Percentiles rank a stretch among this genome's conserved stretches.
phyloP scores from a whole-genome alignment of 176 grass and related monocot genomes.

The Metroxylon sagu region DNA sequence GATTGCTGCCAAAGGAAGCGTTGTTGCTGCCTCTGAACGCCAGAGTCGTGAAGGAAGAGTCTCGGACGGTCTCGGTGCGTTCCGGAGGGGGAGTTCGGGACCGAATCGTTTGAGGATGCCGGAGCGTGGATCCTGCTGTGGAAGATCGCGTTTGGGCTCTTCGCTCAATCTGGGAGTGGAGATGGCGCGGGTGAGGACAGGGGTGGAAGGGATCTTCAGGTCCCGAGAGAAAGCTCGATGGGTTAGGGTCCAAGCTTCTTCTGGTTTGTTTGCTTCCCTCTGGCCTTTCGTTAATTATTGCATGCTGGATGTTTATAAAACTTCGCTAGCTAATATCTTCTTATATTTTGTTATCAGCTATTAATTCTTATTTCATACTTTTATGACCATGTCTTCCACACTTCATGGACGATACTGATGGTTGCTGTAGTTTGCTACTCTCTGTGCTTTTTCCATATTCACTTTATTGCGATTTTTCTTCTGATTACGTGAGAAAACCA shows the following conservation, averaged over 20 bases:
- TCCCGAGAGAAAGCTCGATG: conserved; percentile 35
- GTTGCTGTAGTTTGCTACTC: too few species aligned
- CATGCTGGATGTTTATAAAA: too few species aligned
- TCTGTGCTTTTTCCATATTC: background rate
- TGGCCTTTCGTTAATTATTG: too few species aligned
- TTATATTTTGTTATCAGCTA: too few species aligned
- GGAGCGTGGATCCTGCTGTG: conserved; percentile 21
- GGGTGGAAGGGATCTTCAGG: conserved; percentile 35
- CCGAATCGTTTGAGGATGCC: conserved; percentile 30
- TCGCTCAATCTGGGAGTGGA: conserved; percentile 19
- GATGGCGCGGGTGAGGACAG: conserved; percentile 27
- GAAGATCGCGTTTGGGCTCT: conserved; percentile 39
- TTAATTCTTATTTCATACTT: too few species aligned
- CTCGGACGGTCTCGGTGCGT: conserved; percentile 6
- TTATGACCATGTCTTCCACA: too few species aligned
- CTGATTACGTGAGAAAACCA: background rate
- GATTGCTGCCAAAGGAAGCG: too few species aligned
- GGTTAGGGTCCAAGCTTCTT: conserved; percentile 22
- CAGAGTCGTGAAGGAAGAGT: background rate
- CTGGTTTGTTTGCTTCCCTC: conserved; percentile 22
- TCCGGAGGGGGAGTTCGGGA: conserved; percentile 13
- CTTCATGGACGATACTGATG: too few species aligned
- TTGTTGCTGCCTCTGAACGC: too few species aligned
- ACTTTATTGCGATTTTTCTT: background rate
- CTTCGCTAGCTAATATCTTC: too few species aligned